These are phyloP conservation scores for Dujonia santamariae DNA, from an alignment of 1,139 yeast species.

Conservation along the genomic window DNA sequence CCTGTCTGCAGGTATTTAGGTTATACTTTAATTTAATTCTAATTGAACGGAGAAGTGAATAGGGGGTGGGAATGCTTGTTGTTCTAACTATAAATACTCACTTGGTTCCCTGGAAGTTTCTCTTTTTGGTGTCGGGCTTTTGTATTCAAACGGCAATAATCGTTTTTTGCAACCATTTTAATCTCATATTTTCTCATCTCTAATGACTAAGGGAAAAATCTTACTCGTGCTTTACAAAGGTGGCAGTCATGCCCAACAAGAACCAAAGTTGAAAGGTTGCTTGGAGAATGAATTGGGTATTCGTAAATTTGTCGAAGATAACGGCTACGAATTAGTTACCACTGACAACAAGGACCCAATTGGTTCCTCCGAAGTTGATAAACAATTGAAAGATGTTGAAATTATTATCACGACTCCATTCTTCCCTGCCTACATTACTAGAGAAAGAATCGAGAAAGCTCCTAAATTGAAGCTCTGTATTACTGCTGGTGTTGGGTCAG, in stretches of 20 bases:
- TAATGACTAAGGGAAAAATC: slow-evolving; percentile 33
- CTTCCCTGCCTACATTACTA: slow-evolving; percentile 75
- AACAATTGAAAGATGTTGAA: slow-evolving; percentile 68
- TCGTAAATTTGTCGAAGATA: slow-evolving; percentile 57
- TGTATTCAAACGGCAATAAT: no score
- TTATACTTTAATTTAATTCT: no score
- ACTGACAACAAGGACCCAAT: slow-evolving; percentile 73
- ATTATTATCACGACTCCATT: slow-evolving; percentile 80
- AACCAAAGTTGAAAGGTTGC: slow-evolving; percentile 62
- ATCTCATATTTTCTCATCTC: no score
- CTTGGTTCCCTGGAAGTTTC: no score
- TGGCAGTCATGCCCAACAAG: slow-evolving; percentile 56
- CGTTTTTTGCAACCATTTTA: no score
- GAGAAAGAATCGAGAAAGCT: slow-evolving; percentile 65
- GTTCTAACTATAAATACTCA: no score
- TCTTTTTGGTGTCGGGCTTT: no score
- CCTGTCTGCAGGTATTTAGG: no score
- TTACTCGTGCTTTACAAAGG: slow-evolving; percentile 57
- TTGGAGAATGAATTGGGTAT: slow-evolving; percentile 77
- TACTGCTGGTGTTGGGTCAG: slow-evolving; percentile 87
- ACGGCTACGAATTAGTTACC: slow-evolving; percentile 67
- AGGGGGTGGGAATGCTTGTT: no score
- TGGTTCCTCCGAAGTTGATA: slow-evolving; percentile 53
- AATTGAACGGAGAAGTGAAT: no score
- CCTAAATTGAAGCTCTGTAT: slow-evolving; percentile 69